Evolutionary conservation across 495 filamentous ascomycete species (phyloP), one percentile per base, ranked within the genome.

Genomic region (Penicillium angulare): DNA sequence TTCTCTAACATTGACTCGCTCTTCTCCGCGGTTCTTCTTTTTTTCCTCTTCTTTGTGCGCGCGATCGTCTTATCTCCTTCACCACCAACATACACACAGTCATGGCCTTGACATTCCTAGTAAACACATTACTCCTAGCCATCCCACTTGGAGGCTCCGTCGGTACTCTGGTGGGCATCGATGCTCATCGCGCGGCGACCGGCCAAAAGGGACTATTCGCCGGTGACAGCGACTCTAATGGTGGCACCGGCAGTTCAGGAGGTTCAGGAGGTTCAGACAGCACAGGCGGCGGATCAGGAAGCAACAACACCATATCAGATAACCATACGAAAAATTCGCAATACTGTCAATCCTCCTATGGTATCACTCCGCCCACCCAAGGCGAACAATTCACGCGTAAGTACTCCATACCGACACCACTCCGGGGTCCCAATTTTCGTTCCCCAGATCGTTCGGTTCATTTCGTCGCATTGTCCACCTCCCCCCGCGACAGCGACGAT

Each of bases 131-230:
- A 47, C 65, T 75, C 6, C 41, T 73, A 31, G 66, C 59, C 12
- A 65, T 75, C 29, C 72, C 72, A 10, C 64, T 74, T 43, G 72
- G 67, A 12, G 62, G 59, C 16, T 65, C 66, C 8, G 40, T 75
- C 10, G 71, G 71, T 15, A 57, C 68, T 7, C 49, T 73, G 6
- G 47, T 73, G 13, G 72, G 69, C 5, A 68, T 75, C 45, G 67
- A 74, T 17, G 57, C 58, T n/a, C 64, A 69, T 36, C 65, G 65
- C 24, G 39, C 59, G 6, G 63, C 68, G 10, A 60, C 50, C 22
- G 60, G 63, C 26, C 57, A 63, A 47, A 39, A 53, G 10, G 56
- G 61, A 34, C 46, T 68, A 13, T 69, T 69, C 57, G 52, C 52
- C 29, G 36, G 39, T 41, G 42, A 50, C 21, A 29, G 43, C 16